Evolutionary conservation across 2,329 filamentous ascomycete genomes (phyloP).

Genomic region (Periconia sp.): DNA sequence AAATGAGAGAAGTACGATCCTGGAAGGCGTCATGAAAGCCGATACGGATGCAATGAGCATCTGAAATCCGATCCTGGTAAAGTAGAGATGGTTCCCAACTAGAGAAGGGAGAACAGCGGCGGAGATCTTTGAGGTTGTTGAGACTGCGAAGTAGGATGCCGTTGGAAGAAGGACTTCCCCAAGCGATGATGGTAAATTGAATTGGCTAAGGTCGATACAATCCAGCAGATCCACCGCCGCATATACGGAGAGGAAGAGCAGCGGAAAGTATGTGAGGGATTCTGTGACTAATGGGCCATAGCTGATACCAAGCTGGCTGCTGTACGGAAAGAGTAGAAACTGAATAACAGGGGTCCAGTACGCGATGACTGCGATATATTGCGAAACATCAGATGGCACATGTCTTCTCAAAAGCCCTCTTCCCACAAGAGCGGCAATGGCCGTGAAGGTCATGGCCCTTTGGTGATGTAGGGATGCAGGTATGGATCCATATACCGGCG

Average conservation of each 20-base stretch:
- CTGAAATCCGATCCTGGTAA: conserved; percentile 76
- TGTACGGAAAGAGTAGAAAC: conserved; percentile 71
- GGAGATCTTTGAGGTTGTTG: conserved; percentile 50
- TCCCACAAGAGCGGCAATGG: conserved; percentile 74
- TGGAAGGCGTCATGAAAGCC: conserved; percentile 71
- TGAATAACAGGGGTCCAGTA: conserved; percentile 77
- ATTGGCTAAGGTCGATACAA: conserved; percentile 60
- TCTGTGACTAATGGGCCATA: conserved; percentile 81
- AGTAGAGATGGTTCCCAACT: conserved; percentile 67
- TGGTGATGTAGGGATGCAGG: conserved; percentile 76
- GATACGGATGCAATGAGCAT: conserved; percentile 70
- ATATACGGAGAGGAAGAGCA: conserved; percentile 49
- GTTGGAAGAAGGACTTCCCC: conserved; percentile 70
- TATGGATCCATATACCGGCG: conserved; percentile 87
- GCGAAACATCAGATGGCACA: conserved; percentile 54
- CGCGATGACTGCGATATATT: conserved; percentile 74
- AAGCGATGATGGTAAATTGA: conserved; percentile 63
- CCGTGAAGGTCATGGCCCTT: conserved; percentile 67
- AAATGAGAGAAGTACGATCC: conserved; percentile 68
- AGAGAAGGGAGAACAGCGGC: conserved; percentile 52
- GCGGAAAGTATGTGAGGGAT: conserved; percentile 68
- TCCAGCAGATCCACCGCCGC: conserved; percentile 63
- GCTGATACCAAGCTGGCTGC: conserved; percentile 68
- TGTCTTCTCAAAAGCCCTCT: conserved; percentile 64
- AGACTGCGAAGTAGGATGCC: conserved; percentile 70